These are phyloP conservation scores for Penicillium silybi DNA, from an alignment of 495 filamentous ascomycete genomes.

Conservation along the genomic window DNA sequence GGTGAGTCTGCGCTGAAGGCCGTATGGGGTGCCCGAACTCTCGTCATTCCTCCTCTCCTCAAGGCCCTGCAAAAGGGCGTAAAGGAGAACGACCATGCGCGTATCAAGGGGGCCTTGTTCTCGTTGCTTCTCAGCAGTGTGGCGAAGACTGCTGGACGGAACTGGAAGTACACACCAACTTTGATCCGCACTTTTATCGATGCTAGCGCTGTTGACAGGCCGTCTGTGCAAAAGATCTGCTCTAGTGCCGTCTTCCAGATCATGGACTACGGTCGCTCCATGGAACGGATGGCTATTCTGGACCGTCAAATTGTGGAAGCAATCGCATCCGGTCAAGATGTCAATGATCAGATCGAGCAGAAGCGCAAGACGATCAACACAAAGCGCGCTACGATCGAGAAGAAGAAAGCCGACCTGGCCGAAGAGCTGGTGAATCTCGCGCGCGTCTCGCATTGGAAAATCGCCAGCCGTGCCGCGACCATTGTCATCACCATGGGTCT, in stretches of 20 bases:
- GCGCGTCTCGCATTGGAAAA: slow-evolving; percentile 87
- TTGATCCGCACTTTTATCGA: slow-evolving; percentile 85
- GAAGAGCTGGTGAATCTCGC: slow-evolving; percentile 76
- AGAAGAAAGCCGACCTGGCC: slow-evolving; percentile 75
- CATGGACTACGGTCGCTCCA: slow-evolving; percentile 82
- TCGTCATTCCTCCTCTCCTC: slow-evolving; percentile 86
- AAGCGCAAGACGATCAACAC: slow-evolving; percentile 67
- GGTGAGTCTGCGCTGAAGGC: slow-evolving; percentile 92
- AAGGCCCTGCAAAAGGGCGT: slow-evolving; percentile 76
- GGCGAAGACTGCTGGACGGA: slow-evolving; percentile 77
- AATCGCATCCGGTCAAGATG: slow-evolving; percentile 69
- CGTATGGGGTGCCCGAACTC: slow-evolving; percentile 75
- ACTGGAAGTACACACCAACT: slow-evolving; percentile 89
- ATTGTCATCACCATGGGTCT: slow-evolving; percentile 86
- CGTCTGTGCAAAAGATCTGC: slow-evolving; percentile 88
- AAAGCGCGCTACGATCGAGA: slow-evolving; percentile 71
- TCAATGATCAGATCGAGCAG: slow-evolving; percentile 57
- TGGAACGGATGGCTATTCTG: slow-evolving; percentile 84
- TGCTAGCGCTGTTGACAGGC: slow-evolving; percentile 84
- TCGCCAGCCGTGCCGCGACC: slow-evolving; percentile 79
- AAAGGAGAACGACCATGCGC: slow-evolving; percentile 73
- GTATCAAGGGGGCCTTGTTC: slow-evolving; percentile 92
- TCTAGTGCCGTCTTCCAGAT: slow-evolving; percentile 76
- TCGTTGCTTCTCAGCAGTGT: slow-evolving; percentile 84
- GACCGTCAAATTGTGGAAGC: slow-evolving; percentile 66